Evolutionary conservation across 768 basidiomycete species (phyloP).

Genomic region (Paxillus rubicundulus): DNA sequence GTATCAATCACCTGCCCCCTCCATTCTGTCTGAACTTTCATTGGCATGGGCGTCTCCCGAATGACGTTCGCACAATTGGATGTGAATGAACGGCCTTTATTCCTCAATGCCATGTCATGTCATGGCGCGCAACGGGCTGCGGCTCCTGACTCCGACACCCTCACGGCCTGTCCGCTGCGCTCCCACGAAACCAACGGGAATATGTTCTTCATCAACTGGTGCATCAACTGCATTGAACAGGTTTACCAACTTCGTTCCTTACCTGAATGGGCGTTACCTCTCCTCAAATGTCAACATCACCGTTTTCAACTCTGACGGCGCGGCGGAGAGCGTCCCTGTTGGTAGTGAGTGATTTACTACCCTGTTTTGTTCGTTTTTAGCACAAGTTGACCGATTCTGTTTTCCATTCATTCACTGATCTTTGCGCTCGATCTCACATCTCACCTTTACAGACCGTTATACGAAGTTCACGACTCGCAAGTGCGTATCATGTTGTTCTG

Average conservation of each 20-base stretch:
- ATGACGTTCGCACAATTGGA: not conserved
- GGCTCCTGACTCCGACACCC: not conserved
- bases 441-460: conserved; percentile 49
- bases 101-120: not conserved
- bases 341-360: conserved; percentile 35
- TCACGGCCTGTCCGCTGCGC: not conserved
- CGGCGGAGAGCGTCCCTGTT: conserved; percentile 40
- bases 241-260: conserved; percentile 63
- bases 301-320: conserved; percentile 40
- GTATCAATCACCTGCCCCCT: not conserved
- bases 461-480: conserved; percentile 71
- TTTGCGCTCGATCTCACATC: conserved; percentile 15
- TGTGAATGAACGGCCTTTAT: too few species aligned
- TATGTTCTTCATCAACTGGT: not conserved
- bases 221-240: conserved; percentile 27
- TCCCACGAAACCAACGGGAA: not conserved
- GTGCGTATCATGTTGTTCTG: conserved; percentile 39
- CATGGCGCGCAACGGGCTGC: not conserved
- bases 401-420: not conserved
- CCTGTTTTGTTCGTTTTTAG: not conserved
- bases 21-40: not conserved
- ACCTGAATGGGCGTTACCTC: conserved; percentile 70
- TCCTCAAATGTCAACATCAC: conserved; percentile 89
- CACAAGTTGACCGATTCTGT: not conserved
- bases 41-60: too few species aligned